A percentile compares a stretch with the other conserved stretches of the same genome.
Conservation (phyloP, 306 rosid species). For the Rosa rugosa region DNA sequence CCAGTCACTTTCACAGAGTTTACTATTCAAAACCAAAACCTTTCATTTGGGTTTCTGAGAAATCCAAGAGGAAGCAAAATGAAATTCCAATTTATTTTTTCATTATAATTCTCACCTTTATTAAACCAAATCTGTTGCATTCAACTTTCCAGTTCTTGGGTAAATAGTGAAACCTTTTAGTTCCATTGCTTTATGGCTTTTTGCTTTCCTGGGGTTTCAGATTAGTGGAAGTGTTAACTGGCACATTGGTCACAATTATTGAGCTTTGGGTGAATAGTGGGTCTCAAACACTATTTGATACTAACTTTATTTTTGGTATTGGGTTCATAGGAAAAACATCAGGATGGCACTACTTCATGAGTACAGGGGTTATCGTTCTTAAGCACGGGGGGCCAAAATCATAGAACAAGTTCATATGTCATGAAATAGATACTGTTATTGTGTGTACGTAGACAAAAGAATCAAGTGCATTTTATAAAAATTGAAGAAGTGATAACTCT, state of each 20-base stretch:
- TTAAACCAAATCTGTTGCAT: constrained; percentile 6
- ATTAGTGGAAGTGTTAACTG: constrained; percentile 11
- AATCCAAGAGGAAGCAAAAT: constrained; percentile 6
- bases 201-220: constrained; percentile 12
- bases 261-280: constrained; percentile 3
- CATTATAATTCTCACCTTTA: constrained; percentile 5
- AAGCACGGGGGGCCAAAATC: background rate
- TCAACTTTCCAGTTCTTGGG: constrained; percentile 26
- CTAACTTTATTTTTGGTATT: background rate
- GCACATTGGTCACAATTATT: constrained; percentile 8
- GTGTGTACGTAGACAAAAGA: background rate
- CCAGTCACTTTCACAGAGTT: background rate
- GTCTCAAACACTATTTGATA: background rate
- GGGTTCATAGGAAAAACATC: constrained; percentile 5
- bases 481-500: background rate
- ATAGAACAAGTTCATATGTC: background rate
- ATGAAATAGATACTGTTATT: background rate
- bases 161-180: constrained; percentile 5
- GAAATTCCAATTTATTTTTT: background rate
- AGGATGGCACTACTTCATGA: background rate
- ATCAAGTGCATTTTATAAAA: background rate
- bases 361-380: background rate
- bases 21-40: background rate
- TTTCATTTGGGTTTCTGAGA: constrained; percentile 16
- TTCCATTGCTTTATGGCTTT: constrained; percentile 13